Conservation (phyloP, 352 stramenopile genomes). For the Globisporangium middletonii region DNA sequence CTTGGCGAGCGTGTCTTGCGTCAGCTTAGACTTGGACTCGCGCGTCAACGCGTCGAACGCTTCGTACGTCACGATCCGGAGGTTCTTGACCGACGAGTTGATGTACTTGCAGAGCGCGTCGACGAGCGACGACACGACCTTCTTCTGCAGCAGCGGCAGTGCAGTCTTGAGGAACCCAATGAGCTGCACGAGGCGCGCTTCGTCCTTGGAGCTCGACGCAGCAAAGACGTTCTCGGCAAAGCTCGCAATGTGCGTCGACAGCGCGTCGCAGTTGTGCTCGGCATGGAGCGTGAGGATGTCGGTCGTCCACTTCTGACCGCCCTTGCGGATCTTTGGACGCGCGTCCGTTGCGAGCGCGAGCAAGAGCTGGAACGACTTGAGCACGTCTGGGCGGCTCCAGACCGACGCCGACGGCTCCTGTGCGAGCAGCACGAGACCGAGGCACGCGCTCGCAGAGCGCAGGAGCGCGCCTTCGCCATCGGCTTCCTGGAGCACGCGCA, state of each 20-base stretch:
- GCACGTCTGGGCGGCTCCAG: conserved; percentile 62
- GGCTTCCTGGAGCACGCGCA: conserved; percentile 63
- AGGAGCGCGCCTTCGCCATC: conserved; percentile 56
- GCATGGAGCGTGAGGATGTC: conserved; percentile 71
- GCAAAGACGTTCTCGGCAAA: conserved; percentile 83
- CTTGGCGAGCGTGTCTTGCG: conserved; percentile 57
- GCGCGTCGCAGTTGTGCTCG: conserved; percentile 59
- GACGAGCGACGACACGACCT: conserved; percentile 74
- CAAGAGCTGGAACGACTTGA: conserved; percentile 76
- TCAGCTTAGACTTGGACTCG: conserved; percentile 51
- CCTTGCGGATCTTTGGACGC: conserved; percentile 82
- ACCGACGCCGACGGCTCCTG: conserved; percentile 58
- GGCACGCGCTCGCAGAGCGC: conserved; percentile 54
- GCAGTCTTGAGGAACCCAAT: conserved; percentile 76
- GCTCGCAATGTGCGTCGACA: conserved; percentile 84
- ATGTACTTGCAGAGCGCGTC: conserved; percentile 69
- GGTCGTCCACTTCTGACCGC: conserved; percentile 62
- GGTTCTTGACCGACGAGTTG: conserved; percentile 64
- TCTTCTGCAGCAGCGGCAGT: conserved; percentile 72
- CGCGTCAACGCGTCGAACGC: conserved; percentile 53
- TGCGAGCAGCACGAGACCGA: conserved; percentile 56
- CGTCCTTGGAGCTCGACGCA: conserved; percentile 57
- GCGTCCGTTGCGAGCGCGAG: conserved; percentile 72
- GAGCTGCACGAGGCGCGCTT: conserved; percentile 67
- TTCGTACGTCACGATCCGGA: conserved; percentile 77